phyloP scores from a whole-genome alignment of 306 rosid genomes.

The Acacia melanoxylon region DNA sequence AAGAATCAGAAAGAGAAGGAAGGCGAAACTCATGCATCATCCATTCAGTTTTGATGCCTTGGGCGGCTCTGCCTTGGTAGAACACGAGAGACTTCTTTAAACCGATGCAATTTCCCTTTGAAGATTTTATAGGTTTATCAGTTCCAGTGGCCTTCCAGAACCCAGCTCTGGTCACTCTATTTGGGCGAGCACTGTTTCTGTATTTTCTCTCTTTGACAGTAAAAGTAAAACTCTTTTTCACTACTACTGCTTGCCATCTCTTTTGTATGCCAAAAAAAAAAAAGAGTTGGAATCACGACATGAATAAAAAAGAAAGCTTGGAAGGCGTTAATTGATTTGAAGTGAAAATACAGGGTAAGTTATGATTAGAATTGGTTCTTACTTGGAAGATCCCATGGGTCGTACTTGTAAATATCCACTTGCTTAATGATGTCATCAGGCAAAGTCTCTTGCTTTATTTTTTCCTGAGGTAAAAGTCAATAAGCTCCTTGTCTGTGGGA shows the following conservation, averaged over 20 bases:
- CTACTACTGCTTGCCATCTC: conserved; percentile 59
- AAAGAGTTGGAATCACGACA: neutral
- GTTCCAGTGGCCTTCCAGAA: conserved; percentile 95
- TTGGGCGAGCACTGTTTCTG: conserved; percentile 73
- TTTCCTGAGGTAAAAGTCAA: conserved; percentile 68
- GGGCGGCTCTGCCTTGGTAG: conserved; percentile 82
- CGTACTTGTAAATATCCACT: conserved; percentile 76
- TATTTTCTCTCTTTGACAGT: conserved; percentile 79
- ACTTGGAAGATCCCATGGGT: conserved; percentile 97
- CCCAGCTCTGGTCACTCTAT: conserved; percentile 75
- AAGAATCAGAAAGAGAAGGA: conserved; percentile 44
- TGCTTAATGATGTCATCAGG: conserved; percentile 75
- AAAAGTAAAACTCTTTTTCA: conserved; percentile 85
- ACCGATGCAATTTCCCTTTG: conserved; percentile 74
- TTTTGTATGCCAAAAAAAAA: conserved; percentile 32
- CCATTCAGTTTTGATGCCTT: conserved; percentile 83
- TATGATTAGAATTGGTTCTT: conserved; percentile 31
- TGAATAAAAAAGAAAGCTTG: neutral
- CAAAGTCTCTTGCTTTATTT: conserved; percentile 60
- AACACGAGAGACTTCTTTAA: conserved; percentile 86
- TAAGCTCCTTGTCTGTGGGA: conserved; percentile 87
- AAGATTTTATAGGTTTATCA: conserved; percentile 71
- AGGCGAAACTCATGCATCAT: conserved; percentile 91
- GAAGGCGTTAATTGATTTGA: no score
- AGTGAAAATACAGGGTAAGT: neutral